Percentiles rank a stretch among this genome's conserved stretches.
Evolutionary conservation across 805 yeast species (phyloP).

Genomic region (Candida adriatica): DNA sequence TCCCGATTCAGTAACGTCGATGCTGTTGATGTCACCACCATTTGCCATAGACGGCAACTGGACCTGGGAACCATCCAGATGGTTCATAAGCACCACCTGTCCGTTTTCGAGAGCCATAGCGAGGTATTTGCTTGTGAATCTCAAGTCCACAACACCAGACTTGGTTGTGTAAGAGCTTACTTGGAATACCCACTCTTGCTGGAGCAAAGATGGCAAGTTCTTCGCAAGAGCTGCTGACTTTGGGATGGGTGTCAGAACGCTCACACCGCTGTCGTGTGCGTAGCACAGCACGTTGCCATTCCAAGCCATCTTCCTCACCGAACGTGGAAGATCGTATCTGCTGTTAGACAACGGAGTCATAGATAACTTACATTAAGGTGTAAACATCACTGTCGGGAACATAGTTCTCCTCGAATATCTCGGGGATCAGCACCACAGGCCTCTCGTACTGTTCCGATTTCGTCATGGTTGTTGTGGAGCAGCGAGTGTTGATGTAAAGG

Average conservation of each 20-base stretch:
- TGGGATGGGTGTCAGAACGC: constrained; percentile 21
- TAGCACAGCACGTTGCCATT: constrained; percentile 18
- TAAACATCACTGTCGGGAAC: constrained; percentile 17
- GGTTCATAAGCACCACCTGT: constrained; percentile 16
- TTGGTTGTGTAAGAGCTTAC: constrained; percentile 6
- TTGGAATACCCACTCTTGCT: constrained; percentile 23
- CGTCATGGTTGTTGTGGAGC: neutral
- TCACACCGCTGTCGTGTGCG: constrained; percentile 18
- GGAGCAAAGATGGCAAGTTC: constrained; percentile 17
- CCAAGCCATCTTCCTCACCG: constrained; percentile 19
- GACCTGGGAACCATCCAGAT: constrained; percentile 14
- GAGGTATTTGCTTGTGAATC: constrained; percentile 19
- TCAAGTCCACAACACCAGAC: constrained; percentile 11
- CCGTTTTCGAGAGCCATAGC: constrained; percentile 16
- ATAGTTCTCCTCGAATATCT: constrained; percentile 15
- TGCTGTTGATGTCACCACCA: constrained; percentile 24
- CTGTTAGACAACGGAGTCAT: constrained; percentile 1
- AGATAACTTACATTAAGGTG: constrained; percentile 15
- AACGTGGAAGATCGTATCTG: constrained; percentile 17
- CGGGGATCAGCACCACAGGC: constrained; percentile 14
- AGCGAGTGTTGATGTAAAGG: too few relatives aligned
- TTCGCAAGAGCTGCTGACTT: constrained; percentile 16
- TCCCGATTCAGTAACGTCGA: constrained; percentile 27
- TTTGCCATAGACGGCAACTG: constrained; percentile 4
- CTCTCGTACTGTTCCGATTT: neutral